Evolutionary conservation across 345 rosid species (phyloP), one percentile per base, ranked within the genome.

Genomic region (Cardamine occulta): DNA sequence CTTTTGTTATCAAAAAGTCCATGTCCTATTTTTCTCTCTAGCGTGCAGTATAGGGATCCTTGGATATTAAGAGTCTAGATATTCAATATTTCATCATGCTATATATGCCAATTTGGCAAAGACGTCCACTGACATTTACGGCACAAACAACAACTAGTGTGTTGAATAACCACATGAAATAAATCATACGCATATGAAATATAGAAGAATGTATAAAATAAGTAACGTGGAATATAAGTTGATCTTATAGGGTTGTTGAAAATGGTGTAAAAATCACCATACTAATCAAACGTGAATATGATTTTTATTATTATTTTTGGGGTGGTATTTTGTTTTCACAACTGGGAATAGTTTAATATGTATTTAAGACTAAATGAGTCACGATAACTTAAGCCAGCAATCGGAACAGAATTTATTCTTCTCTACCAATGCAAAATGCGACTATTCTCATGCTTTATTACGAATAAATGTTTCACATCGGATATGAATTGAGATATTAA

Each of bases 151-250:
- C 52, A 40, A 42, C 15, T 40, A 3, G 24, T 53, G 15, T 17
- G 39, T 52, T n/a, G 26, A 37, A 53, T 23, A 52, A 28, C 31
- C 5, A 28, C 28, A 19, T 60, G 6, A 60, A 35, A 18, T 0
- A 32, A 45, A 64, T 45, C 7, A 29, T 6, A 26, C 26, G 32
- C 1, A 28, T 28, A 8, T 4, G 49, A 19, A 10, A 28, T 4
- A n/a, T 60, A 39, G 12, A 26, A 40, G 7, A 14, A 8, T n/a
- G n/a, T n/a, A n/a, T 4, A 24, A 24, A 42, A 24, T 42, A 14
- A 15, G n/a, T 63, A 40, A 63, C 67, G 34, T 42, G 35, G 52
- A 42, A 42, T 63, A 19, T 24, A 24, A 42, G 34, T 24, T 62
- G 6, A 57, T 29, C 19, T 45, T 15, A n/a, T 45, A 15, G 18